Evolutionary conservation across 2,329 filamentous ascomycete species (phyloP).

Genomic region (Colletotrichum shisoi): DNA sequence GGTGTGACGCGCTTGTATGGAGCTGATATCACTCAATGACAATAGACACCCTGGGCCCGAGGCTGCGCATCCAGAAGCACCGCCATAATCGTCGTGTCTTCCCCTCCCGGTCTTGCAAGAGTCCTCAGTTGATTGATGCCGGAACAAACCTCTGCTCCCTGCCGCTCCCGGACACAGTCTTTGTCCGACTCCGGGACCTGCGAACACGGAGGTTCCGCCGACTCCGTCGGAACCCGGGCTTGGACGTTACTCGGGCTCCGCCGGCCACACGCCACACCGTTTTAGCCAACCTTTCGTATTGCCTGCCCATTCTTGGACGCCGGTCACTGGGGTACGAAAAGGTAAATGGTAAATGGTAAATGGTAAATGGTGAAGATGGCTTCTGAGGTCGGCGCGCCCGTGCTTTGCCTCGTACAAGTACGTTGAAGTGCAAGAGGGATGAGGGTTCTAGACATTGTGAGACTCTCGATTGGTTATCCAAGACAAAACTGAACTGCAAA

Average conservation of each 20-base stretch:
- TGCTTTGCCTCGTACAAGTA: constrained; percentile 34
- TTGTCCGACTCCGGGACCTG: constrained; percentile 50
- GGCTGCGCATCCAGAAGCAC: constrained; percentile 64
- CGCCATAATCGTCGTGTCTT: constrained; percentile 57
- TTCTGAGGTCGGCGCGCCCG: background rate
- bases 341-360: no score
- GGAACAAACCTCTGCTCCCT: constrained; percentile 50
- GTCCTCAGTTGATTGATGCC: constrained; percentile 66
- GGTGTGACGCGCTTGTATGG: background rate
- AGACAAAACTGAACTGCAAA: background rate
- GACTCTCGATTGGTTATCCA: background rate
- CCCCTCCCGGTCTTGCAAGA: constrained; percentile 65
- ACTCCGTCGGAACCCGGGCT: constrained; percentile 40
- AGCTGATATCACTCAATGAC: constrained; percentile 57
- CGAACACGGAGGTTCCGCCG: constrained; percentile 41
- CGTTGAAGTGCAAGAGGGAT: background rate
- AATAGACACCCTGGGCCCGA: constrained; percentile 61
- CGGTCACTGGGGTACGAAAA: no score
- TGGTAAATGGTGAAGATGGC: no score
- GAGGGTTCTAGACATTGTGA: no score
- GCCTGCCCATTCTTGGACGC: no score
- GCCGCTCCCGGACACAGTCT: constrained; percentile 51
- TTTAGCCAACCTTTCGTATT: constrained; percentile 35
- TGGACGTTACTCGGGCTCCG: constrained; percentile 10
- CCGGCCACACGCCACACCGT: constrained; percentile 45